Conservation (phyloP, 169 alveolate genomes). For the Babesia bovis region DNA sequence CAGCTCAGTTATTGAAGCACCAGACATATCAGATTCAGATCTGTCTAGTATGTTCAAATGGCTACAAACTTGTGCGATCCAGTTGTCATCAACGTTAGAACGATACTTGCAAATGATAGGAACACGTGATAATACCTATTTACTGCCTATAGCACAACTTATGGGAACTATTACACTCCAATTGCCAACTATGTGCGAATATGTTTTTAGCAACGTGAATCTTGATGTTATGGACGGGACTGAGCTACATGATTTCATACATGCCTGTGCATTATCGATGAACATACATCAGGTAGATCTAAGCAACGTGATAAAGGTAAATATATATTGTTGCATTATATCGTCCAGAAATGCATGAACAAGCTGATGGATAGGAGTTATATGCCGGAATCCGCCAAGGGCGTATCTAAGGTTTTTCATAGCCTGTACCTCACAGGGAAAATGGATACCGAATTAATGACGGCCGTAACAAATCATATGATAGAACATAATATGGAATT, state of each 20-base stretch:
- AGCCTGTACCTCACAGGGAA: slow-evolving; percentile 46
- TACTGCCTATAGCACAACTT: slow-evolving; percentile 4
- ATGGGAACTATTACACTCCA: slow-evolving; percentile 15
- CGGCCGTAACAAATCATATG: slow-evolving; percentile 1
- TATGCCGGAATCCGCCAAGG: no score
- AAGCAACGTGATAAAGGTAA: slow-evolving; percentile 13
- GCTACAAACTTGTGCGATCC: neutral
- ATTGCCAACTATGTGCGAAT: neutral
- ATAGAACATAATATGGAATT: slow-evolving; percentile 5
- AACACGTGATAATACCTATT: neutral
- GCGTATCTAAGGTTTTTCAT: slow-evolving; percentile 38
- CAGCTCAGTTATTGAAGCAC: neutral
- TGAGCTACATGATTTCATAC: slow-evolving; percentile 1
- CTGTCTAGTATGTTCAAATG: neutral
- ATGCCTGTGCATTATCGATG: slow-evolving; percentile 11
- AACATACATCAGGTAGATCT: neutral
- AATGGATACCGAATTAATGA: slow-evolving; percentile 26
- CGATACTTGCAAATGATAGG: neutral
- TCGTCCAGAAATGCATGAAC: neutral
- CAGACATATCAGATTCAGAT: neutral
- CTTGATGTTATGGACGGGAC: neutral
- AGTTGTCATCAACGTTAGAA: neutral
- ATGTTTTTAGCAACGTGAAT: neutral
- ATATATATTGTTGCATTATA: neutral
- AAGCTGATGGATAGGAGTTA: neutral